A percentile compares a stretch with the other conserved stretches of the same genome.
phyloP scores from a whole-genome alignment of 257 asterid species.

The Solanum habrochaites region DNA sequence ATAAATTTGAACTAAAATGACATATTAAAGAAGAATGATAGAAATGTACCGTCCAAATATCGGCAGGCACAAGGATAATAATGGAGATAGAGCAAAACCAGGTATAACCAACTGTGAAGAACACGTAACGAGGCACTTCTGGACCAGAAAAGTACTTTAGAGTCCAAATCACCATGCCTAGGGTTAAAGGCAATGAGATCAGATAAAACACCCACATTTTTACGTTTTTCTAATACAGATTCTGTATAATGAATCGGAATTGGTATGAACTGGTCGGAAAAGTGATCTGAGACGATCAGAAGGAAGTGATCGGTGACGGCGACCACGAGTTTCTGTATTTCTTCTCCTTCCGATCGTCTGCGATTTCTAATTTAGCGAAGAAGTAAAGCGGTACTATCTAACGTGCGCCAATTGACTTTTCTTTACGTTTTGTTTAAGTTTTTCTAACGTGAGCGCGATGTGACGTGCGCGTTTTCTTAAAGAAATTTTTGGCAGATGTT shows the following conservation, averaged over 20 bases:
- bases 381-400: not conserved
- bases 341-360: not conserved
- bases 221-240: not conserved
- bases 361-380: not conserved
- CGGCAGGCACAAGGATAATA: slow-evolving; percentile 99
- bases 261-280: not conserved
- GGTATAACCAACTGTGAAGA: slow-evolving; percentile 89
- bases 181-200: slow-evolving; percentile 94
- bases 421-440: not conserved
- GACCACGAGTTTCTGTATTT: not conserved
- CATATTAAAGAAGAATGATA: not conserved
- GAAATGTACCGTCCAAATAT: slow-evolving; percentile 82
- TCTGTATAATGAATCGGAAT: not conserved
- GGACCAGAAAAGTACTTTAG: slow-evolving; percentile 90
- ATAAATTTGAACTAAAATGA: not conserved
- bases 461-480: not conserved
- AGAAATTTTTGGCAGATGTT: not conserved
- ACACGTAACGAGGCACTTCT: slow-evolving; percentile 83
- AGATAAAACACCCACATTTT: slow-evolving; percentile 95
- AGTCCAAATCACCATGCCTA: slow-evolving; percentile 79
- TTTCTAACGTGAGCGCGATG: not conserved
- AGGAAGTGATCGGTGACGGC: not conserved
- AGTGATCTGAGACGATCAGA: not conserved
- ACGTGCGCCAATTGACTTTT: not conserved
- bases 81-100: slow-evolving; percentile 96